phyloP scores from a whole-genome alignment of 2,329 filamentous ascomycete genomes.

The Talaromyces albobiverticillius region DNA sequence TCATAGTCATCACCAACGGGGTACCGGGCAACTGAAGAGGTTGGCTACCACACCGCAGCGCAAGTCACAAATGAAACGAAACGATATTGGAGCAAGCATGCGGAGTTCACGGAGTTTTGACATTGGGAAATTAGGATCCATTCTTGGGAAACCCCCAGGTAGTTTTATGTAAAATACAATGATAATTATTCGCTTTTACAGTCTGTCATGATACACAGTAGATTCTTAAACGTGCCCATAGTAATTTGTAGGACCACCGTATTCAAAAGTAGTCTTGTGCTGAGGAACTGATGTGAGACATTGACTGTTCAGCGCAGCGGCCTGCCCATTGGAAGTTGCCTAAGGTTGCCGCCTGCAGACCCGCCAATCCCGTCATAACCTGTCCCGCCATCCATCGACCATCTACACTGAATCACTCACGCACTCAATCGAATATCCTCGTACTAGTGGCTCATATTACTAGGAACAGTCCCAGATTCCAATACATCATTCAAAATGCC shows the following conservation, averaged over 20 bases:
- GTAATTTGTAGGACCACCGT: too few species aligned
- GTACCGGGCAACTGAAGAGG: constrained; percentile 29
- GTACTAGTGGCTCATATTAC: neutral
- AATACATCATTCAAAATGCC: constrained; percentile 29
- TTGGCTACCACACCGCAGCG: constrained; percentile 24
- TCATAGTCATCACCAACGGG: constrained; percentile 28
- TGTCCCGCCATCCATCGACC: neutral
- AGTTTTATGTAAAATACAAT: neutral
- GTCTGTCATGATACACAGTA: too few species aligned
- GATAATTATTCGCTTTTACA: too few species aligned
- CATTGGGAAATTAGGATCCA: constrained; percentile 15
- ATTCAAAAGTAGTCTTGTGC: too few species aligned
- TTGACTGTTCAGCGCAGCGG: too few species aligned
- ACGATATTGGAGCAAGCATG: constrained; percentile 29
- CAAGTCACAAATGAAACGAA: constrained; percentile 20
- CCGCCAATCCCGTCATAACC: neutral
- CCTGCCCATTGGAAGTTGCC: too few species aligned
- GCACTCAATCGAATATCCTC: neutral
- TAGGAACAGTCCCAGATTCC: neutral
- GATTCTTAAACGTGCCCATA: too few species aligned
- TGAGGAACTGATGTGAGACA: too few species aligned
- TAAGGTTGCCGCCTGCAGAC: too few species aligned
- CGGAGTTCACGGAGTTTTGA: constrained; percentile 42
- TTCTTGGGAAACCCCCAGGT: neutral
- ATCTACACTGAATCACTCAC: neutral